Base-by-base conservation (phyloP, 805 yeast species). In the Ogataea siamensis region DNA sequence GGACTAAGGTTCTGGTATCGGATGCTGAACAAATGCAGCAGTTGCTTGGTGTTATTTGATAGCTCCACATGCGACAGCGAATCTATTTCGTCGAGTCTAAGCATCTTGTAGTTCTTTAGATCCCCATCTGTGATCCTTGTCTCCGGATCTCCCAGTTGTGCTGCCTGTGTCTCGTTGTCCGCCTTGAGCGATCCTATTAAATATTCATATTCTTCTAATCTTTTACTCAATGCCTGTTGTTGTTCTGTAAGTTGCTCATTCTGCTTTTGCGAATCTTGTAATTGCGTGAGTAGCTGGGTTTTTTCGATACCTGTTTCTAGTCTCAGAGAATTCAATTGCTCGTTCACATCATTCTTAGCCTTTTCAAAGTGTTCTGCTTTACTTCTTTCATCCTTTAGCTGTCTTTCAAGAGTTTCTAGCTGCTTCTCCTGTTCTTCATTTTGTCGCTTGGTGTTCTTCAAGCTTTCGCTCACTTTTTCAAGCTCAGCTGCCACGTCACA, bases 1-100 rank as follows among this genome's bases (percentile, higher is more conserved):
- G 50, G 42, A 19, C 38, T 36, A 27, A 45, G 21, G 21, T 35
- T 45, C 10, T 45, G 46, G 12, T 43, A 42, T 14, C 48, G 40
- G 14, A 48, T 37, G 15, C 39, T 45, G 26, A 41, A 43, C 8
- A 45, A 28, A 28, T 35, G 39, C 13, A 48, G 34, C 11, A 48
- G 25, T 13, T 36, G 37, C 28, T 48, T 48, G 17, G 45, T 17
- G 10, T 22, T 34, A 37, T 48, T 48, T 3, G 50, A 41, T 10
- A 48, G 34, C 11, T 48, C 50, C 17, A 42, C 42, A 24, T 22
- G 39, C 5, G 47, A 37, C 14, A 41, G 16, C 2, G 36, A 11
- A 22, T 48, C 48, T 10, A 48, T 28, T 8, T 30, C 31, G 6
- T 37, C 39, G 15, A 48, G 33, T 6, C 35, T 32, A 5, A 48